Evolutionary conservation across 2,329 filamentous ascomycete species (phyloP), one percentile per base, ranked within the genome.

Genomic region (Calycina marina): DNA sequence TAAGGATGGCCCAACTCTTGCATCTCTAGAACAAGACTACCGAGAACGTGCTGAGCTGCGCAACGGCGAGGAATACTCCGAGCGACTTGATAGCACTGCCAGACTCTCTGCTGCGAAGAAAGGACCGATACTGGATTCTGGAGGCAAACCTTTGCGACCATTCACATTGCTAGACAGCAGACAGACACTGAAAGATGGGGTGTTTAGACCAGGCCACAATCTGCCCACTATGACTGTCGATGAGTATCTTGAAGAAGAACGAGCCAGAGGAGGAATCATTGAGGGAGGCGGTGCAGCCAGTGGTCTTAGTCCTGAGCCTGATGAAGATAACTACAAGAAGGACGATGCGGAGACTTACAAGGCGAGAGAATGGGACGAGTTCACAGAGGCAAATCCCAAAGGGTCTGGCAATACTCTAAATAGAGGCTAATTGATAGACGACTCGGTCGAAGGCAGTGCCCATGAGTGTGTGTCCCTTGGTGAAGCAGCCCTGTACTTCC

Each of bases 151-250:
- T 10, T 63, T 96, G 45, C 74, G 86, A 46, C 88, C 88, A 1
- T 96, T 98, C 50, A 94, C 85, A 1, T 64, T 98, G 14, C 65
- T 92, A 4, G 77, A 78, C 37, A 77, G 67, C 43, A 70, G 90
- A 22, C 73, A 83, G 40, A 76, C 84, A 39, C 57, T 93, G 37
- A 71, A 76, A 38, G 66, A 76, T 37, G 79, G 79, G 3, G 88
- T 98, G 1, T 98, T 98, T 57, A 69, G 82, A 34, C 73, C 84
- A 0, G 84, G 90, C 5, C 90, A 98, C 54, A 94, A 83, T 56
- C 60, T 98, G 37, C 90, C 90, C 1, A 96, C 90, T 3, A 96
- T 98, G 90, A 82, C 74, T 2, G 94, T 98, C 40, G 90, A 98
- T 46, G 90, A 98, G 59, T 98, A 96, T 51, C 63, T 98, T 11